A percentile compares a stretch with the other conserved stretches of the same genome.
These are phyloP conservation scores for Phytopythium sindhum DNA, from an alignment of 352 stramenopile genomes.

Conservation along the genomic window DNA sequence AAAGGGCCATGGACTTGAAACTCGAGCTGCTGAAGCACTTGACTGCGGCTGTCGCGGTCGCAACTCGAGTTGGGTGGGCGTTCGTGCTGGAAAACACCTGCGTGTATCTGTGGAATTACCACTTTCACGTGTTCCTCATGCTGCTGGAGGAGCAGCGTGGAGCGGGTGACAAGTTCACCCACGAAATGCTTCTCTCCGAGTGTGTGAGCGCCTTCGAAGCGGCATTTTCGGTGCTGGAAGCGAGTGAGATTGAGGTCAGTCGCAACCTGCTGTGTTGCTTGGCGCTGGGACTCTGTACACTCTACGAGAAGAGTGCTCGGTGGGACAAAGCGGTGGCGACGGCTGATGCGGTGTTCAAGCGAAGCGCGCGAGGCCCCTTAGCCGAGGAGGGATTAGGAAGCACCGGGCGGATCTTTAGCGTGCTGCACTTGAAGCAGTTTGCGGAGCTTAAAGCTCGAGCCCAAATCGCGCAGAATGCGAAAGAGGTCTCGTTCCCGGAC, in stretches of 20 bases:
- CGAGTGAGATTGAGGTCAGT: conserved; percentile 19
- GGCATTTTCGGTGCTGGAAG: conserved; percentile 43
- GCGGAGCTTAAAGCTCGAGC: conserved; percentile 59
- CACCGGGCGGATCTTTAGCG: conserved; percentile 1
- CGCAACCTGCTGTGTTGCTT: conserved; percentile 45
- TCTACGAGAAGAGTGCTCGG: conserved; percentile 44
- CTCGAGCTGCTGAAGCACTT: conserved; percentile 43
- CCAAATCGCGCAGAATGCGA: conserved; percentile 67
- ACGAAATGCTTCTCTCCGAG: conserved; percentile 50
- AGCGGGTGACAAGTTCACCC: conserved; percentile 15
- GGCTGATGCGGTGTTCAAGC: conserved; percentile 57
- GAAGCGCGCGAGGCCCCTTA: conserved; percentile 17
- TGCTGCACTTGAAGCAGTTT: conserved; percentile 56
- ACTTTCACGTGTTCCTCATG: conserved; percentile 82
- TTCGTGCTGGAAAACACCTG: conserved; percentile 81
- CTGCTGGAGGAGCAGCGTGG: conserved; percentile 18
- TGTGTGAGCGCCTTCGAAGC: conserved; percentile 61
- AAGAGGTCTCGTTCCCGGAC: conserved; percentile 54
- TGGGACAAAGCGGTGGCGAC: conserved; percentile 49
- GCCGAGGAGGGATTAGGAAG: background rate
- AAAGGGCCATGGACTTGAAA: conserved; percentile 33
- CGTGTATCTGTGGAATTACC: conserved; percentile 90
- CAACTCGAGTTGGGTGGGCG: conserved; percentile 44
- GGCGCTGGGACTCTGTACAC: conserved; percentile 42
- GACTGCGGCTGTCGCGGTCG: conserved; percentile 21